Conservation (phyloP, 306 rosid species). For the Pyrus pyrifolia region DNA sequence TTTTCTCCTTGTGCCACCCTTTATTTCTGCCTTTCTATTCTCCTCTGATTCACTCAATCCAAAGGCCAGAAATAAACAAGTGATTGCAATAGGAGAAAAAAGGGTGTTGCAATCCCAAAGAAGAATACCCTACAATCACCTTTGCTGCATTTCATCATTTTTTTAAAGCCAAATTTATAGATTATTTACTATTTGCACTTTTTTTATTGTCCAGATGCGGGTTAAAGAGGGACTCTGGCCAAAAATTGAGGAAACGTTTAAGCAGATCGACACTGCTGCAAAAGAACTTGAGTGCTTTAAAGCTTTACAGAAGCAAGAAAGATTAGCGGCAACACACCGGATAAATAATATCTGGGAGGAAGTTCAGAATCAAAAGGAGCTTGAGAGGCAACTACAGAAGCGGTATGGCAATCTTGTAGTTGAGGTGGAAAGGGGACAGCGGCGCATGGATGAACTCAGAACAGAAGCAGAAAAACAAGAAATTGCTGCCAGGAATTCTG, state of each 20-base stretch:
- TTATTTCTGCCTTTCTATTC: background rate
- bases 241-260: slow-evolving; percentile 76
- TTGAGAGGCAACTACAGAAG: slow-evolving; percentile 62
- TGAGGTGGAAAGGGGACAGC: slow-evolving; percentile 50
- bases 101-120: background rate
- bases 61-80: background rate
- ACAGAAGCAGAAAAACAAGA: slow-evolving; percentile 41
- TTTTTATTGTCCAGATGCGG: slow-evolving; percentile 50
- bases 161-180: background rate
- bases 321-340: slow-evolving; percentile 68
- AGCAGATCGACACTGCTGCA: slow-evolving; percentile 80
- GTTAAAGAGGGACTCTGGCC: slow-evolving; percentile 75
- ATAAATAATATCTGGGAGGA: slow-evolving; percentile 62
- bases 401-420: slow-evolving; percentile 57
- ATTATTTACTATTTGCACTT: background rate
- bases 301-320: slow-evolving; percentile 84
- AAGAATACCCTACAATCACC: background rate
- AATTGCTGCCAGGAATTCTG: slow-evolving; percentile 33
- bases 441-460: slow-evolving; percentile 38
- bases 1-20: too few species aligned
- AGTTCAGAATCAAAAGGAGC: slow-evolving; percentile 83
- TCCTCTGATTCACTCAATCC: background rate
- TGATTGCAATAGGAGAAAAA: background rate
- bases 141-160: background rate
- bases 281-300: slow-evolving; percentile 84